Evolutionary conservation across 768 basidiomycete genomes (phyloP), one percentile per base, ranked within the genome.

Genomic region (Tulasnella sp.): DNA sequence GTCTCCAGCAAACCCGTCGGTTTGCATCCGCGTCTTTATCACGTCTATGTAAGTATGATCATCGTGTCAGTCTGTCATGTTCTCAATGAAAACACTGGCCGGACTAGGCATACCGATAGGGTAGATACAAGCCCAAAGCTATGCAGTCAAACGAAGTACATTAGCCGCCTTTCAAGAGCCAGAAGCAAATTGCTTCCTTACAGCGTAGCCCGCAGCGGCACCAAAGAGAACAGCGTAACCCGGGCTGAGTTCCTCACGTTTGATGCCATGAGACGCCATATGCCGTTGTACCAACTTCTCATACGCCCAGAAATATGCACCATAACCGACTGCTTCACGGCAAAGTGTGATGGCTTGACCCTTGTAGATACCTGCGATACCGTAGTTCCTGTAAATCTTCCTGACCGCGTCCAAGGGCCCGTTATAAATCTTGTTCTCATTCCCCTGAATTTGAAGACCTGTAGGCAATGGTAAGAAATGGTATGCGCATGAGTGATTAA

Each of bases 21-120:
- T 97, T 81, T 98, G 96, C 85, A 98, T 91, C 69, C 94, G 88
- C 34, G 93, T 94, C 79, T 98, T 98, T 78, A 98, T 88, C 86
- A 97, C 92, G 80, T 97, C 95, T 80, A 95, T 90, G 17, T 94
- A 95, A 83, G 96, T 96, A 94, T 95, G 11, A 93, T n/a, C 16
- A 69, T 1, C 11, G 32, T 26, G 12, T 66, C 40, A 37, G 35
- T 36, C 39, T 7, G 19, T 36, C 14, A 14, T 32, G 32, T 4
- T 39, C 29, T 34, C 67, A n/a, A 42, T 17, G 16, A 14, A 44
- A 29, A 69, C 2, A 39, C 64, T 62, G 62, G 75, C 71, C 70
- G 62, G 66, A 8, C 17, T 29, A 59, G 29, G 26, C 44, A 78
- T 29, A 75, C 71, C 73, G 14, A 63, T 47, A 59, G 71, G 67